Evolutionary conservation across 1,284 basidiomycete genomes (phyloP), one percentile per base, ranked within the genome.

Genomic region (Entoloma clypeatum): DNA sequence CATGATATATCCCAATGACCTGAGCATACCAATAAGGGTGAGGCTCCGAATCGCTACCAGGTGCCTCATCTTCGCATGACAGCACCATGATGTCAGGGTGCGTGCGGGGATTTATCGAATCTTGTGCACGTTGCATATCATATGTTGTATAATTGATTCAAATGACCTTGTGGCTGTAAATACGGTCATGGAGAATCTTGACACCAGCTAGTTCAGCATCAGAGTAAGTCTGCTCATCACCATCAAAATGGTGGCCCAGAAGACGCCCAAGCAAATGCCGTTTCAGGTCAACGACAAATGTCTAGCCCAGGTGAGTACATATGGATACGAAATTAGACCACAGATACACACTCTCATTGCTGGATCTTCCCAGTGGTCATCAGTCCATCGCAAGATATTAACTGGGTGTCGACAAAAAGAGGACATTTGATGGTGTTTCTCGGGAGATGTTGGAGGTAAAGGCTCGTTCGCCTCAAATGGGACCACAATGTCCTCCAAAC

Each of bases 81-180:
- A 19, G 33, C 2, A 46, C 30, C 47, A 52, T 52, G 13, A n/a
- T n/a, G n/a, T n/a, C n/a, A n/a, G n/a, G n/a, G n/a, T n/a, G n/a
- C n/a, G n/a, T n/a, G n/a, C n/a, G 35, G 2, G 49, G 43, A 25
- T 52, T 53, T 13, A 57, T 39, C 17, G 43, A 36, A 33, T 55
- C 53, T 18, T 51, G 43, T 10, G 48, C 52, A 1, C 51, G 37
- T 2, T 40, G 48, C 10, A 55, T 35, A 24, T 59, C 49, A 29
- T 58, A 59, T 0, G 57, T 59, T 1, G 56, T 59, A 36, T 50
- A 53, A 38, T 50, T 48, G 16, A 67, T 8, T 3, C 13, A 19
- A n/a, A 32, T 7, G n/a, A 32, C 30, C 16, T 32, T 32, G 30
- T 32, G 30, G 30, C 21, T 16, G 16, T 32, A 32, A 18, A 32